Base-by-base conservation (phyloP, 2,329 filamentous ascomycete genomes). In the Ceratocystis destructans region DNA sequence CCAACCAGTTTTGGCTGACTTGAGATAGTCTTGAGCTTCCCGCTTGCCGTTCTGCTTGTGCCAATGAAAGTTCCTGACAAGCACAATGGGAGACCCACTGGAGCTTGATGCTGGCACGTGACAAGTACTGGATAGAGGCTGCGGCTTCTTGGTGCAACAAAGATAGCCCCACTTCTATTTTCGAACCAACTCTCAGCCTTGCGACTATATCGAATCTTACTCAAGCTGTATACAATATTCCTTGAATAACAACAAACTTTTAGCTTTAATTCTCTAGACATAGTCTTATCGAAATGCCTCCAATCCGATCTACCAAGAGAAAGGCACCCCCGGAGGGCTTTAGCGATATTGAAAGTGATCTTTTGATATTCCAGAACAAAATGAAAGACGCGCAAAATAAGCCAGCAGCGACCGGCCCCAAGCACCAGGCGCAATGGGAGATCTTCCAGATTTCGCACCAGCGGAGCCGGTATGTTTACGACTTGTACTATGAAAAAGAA, bases 391-490 rank as follows among this genome's bases (percentile, higher is more conserved):
- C 94, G 64, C 91, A 96, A 74, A 96, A 95, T 76, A 88, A 91
- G 61, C 87, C 90, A 77, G 89, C 78, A 74, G 89, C 78, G 83
- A 90, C 82, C 82, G 89, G 84, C 0, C 83, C 83, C 1, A 92
- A 92, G 74, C 88, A 96, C 74, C 90, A 97, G 77, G 89, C 90
- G 71, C 84, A 92, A 70, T 99, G 94, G 94, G 93, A 94, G 69
- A 91, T 99, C 70, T 97, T 99, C 74, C 92, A 97, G 75, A 96
- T 99, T 74, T 87, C 87, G 28, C 94, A 99, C 77, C 91, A 96
- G 77, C 86, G 93, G 79, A 87, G 79, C 69, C 86, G 90, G 73
- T 99, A 99, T 77, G 87, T 99, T 70, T 99, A 96, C 79, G 94
- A 97, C 74, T 82, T 99, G 61, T 97, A 96, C 79, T 99, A 97